Conservation (phyloP, 345 rosid species). For the Odontarrhena argentea region DNA sequence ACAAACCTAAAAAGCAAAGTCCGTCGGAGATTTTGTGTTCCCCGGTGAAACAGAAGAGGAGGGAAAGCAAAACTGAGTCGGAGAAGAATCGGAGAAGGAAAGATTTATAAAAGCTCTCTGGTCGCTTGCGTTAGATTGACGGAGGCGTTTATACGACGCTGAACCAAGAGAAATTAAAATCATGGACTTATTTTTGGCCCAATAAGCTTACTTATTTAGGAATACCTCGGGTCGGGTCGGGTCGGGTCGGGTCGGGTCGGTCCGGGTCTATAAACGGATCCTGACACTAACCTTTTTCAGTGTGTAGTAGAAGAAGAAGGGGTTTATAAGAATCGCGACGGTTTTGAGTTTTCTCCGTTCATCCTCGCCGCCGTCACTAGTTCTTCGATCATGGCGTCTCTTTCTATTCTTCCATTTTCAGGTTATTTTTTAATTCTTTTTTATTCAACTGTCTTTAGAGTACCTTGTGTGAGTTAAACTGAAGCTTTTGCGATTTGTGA, state of each 20-base stretch:
- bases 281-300: slow-evolving; percentile 6
- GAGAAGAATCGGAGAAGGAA: not conserved
- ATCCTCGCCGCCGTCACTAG: not conserved
- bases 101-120: not conserved
- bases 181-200: slow-evolving; percentile 1
- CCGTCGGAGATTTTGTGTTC: slow-evolving; percentile 5
- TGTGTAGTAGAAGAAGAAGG: slow-evolving; percentile 10
- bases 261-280: slow-evolving; percentile 10
- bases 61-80: slow-evolving; percentile 13
- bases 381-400: slow-evolving; percentile 30
- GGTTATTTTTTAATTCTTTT: slow-evolving; percentile 7
- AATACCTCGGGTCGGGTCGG: no score
- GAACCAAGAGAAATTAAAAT: not conserved
- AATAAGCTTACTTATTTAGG: not conserved
- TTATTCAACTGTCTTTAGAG: not conserved
- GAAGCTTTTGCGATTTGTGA: not conserved
- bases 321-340: not conserved
- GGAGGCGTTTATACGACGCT: slow-evolving; percentile 35
- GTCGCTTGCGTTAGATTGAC: slow-evolving; percentile 33
- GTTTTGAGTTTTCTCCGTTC: not conserved
- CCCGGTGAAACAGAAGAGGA: slow-evolving; percentile 27
- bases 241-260: slow-evolving; percentile 4
- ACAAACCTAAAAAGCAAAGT: slow-evolving; percentile 23
- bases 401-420: slow-evolving; percentile 23
- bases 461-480: slow-evolving; percentile 11